Conservation (phyloP, 768 basidiomycete genomes). For the Macrolepiota fuliginosa region DNA sequence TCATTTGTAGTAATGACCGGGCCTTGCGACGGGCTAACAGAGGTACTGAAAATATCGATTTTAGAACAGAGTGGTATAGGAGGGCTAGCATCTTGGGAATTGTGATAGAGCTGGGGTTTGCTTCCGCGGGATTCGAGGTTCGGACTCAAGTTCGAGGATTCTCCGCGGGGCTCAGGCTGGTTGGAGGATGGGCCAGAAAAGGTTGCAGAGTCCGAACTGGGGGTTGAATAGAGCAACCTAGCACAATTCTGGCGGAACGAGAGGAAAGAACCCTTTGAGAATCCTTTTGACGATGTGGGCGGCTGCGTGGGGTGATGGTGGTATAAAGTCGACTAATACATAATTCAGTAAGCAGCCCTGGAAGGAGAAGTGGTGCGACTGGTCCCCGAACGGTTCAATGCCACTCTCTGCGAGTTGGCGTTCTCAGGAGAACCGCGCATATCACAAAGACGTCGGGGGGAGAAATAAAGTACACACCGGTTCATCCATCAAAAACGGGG, state of each 20-base stretch:
- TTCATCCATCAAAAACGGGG: slow-evolving; percentile 7
- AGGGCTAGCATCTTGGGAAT: slow-evolving; percentile 7
- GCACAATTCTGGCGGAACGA: slow-evolving; percentile 18
- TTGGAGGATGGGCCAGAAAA: slow-evolving; percentile 14
- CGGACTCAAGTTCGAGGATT: slow-evolving; percentile 9
- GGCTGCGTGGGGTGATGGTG: slow-evolving; percentile 4
- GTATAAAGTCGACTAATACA: background rate
- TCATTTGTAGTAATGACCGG: background rate
- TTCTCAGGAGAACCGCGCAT: background rate
- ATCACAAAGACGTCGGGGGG: background rate
- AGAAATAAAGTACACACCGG: background rate
- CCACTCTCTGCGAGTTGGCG: background rate
- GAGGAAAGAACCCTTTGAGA: slow-evolving; percentile 26
- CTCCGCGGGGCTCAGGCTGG: slow-evolving; percentile 10
- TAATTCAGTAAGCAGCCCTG: background rate
- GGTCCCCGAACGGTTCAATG: background rate
- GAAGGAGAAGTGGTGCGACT: background rate
- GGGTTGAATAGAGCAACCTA: slow-evolving; percentile 16
- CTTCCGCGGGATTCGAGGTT: slow-evolving; percentile 13
- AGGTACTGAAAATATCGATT: background rate
- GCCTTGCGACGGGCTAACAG: background rate
- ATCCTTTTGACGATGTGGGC: slow-evolving; percentile 20
- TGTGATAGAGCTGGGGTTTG: slow-evolving; percentile 11
- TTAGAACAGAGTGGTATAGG: slow-evolving; percentile 5
- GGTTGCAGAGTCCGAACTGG: slow-evolving; percentile 19